These are phyloP conservation scores for Cardamine occulta DNA, from an alignment of 345 rosid species.

Conservation along the genomic window DNA sequence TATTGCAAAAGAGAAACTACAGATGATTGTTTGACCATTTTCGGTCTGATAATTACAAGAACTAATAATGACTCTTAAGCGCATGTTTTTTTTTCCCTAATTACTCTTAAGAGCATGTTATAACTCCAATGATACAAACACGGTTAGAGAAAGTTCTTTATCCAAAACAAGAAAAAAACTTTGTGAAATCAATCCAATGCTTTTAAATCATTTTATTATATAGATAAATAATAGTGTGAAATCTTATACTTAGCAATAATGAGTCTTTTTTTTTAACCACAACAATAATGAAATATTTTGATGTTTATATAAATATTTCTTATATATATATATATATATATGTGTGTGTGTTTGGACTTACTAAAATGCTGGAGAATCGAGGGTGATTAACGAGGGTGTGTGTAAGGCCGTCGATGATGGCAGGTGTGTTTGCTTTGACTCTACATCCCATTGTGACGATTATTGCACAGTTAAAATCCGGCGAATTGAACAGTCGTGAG, in stretches of 20 bases:
- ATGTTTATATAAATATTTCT: not conserved
- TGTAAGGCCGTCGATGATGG: conserved; percentile 54
- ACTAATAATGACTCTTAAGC: conserved; percentile 11
- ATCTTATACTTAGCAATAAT: too few relatives aligned
- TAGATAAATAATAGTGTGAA: not conserved
- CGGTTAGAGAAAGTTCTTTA: not conserved
- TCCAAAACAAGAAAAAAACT: not conserved
- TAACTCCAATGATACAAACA: conserved; percentile 7
- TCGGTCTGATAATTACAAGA: conserved; percentile 7
- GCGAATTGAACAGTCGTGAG: conserved; percentile 62
- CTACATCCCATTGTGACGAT: conserved; percentile 61
- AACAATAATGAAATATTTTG: not conserved
- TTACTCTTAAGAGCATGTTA: conserved; percentile 12
- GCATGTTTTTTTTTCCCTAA: conserved; percentile 18
- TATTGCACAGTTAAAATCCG: conserved; percentile 57
- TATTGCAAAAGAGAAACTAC: not conserved
- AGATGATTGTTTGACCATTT: conserved; percentile 4
- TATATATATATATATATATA: too few relatives aligned
- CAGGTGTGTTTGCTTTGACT: conserved; percentile 46
- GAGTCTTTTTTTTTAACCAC: not conserved
- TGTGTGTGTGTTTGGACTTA: conserved; percentile 35
- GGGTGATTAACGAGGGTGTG: conserved; percentile 74
- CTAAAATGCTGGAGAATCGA: conserved; percentile 86
- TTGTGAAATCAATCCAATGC: not conserved
- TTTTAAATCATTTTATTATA: not conserved